Percentiles rank a stretch among this genome's conserved stretches.
Conservation (phyloP, 257 asterid genomes). For the Voacanga thouarsii region DNA sequence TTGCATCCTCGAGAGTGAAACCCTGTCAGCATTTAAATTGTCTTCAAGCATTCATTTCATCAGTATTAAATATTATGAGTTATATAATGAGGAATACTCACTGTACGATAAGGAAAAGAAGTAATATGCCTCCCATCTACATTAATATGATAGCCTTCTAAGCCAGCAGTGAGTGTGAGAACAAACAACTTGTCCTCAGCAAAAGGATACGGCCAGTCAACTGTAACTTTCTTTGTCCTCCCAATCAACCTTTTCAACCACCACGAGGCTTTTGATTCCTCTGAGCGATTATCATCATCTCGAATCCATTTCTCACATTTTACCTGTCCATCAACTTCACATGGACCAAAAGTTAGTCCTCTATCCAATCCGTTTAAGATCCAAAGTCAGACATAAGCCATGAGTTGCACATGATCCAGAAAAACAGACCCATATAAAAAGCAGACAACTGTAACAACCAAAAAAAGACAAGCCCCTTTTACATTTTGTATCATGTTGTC, state of each 20-base stretch:
- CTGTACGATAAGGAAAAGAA: conserved; percentile 84
- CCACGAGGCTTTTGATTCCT: conserved; percentile 80
- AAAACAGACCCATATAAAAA: not conserved
- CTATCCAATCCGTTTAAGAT: conserved; percentile 7
- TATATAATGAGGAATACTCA: conserved; percentile 41
- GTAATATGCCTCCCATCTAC: conserved; percentile 87
- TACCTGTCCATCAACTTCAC: conserved; percentile 84
- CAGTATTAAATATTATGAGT: conserved; percentile 3
- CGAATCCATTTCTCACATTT: conserved; percentile 98
- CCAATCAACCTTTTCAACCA: conserved; percentile 94
- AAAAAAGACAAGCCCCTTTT: not conserved
- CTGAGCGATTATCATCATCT: conserved; percentile 65
- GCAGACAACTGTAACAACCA: not conserved
- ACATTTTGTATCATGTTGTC: not conserved
- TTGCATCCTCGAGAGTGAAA: conserved; percentile 90
- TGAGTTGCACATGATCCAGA: conserved; percentile 2
- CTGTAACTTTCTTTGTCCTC: conserved; percentile 70
- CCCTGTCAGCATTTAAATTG: conserved; percentile 47
- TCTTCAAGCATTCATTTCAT: conserved; percentile 13
- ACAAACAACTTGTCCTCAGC: conserved; percentile 84
- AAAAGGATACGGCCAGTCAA: conserved; percentile 96
- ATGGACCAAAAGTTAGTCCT: conserved; percentile 25
- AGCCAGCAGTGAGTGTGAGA: conserved; percentile 77
- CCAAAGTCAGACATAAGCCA: conserved; percentile 1
- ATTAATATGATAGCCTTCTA: conserved; percentile 87